Evolutionary conservation across 495 filamentous ascomycete genomes (phyloP).

Genomic region (Penicillium silybi): DNA sequence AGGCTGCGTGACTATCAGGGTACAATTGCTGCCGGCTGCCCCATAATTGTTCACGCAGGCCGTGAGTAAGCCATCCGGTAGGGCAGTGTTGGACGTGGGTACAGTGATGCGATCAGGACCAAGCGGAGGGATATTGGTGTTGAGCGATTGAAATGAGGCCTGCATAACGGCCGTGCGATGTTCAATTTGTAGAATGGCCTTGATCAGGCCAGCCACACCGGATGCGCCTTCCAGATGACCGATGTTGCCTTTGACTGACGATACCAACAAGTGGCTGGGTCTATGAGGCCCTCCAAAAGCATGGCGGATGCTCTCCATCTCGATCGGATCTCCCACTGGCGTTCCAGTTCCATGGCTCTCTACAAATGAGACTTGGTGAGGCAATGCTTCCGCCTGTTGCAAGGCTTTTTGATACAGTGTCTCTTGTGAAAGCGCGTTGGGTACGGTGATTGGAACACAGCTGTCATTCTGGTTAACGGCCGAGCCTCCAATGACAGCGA

Average conservation of each 20-base stretch:
- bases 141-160: slow-evolving; percentile 31
- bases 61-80: slow-evolving; percentile 12
- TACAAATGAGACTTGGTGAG: slow-evolving; percentile 19
- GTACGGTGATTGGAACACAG: slow-evolving; percentile 58
- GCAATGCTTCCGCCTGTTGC: slow-evolving; percentile 1
- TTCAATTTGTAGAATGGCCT: slow-evolving; percentile 43
- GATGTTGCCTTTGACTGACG: slow-evolving; percentile 42
- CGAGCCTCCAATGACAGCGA: slow-evolving; percentile 55
- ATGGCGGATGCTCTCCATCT: neutral
- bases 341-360: slow-evolving; percentile 22
- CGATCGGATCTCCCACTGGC: neutral
- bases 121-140: slow-evolving; percentile 35
- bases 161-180: slow-evolving; percentile 30
- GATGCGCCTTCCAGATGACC: slow-evolving; percentile 46
- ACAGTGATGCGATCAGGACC: slow-evolving; percentile 34
- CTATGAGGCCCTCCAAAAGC: neutral
- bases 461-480: slow-evolving; percentile 59
- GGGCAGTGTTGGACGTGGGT: slow-evolving; percentile 8
- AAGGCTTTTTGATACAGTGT: slow-evolving; percentile 19
- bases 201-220: slow-evolving; percentile 43
- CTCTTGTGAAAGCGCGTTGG: slow-evolving; percentile 25
- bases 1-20: slow-evolving; percentile 34
- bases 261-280: neutral
- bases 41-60: slow-evolving; percentile 51
- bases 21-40: slow-evolving; percentile 46